Base-by-base conservation (phyloP, 352 stramenopile species). In the Phytophthora idaei region DNA sequence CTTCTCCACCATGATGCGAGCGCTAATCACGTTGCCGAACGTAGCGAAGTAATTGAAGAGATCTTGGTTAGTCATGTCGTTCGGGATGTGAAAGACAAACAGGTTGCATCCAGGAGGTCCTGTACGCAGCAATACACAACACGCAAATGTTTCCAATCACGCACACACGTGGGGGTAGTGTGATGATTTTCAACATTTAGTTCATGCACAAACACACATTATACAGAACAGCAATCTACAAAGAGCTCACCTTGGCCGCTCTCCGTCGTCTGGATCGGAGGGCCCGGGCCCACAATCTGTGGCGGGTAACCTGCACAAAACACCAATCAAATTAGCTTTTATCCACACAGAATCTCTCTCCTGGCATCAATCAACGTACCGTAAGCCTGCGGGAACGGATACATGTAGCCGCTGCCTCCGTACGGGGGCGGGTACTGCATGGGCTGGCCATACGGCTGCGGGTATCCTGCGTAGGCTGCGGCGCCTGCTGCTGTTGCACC, bases 11-110 rank as follows among this genome's bases (percentile, higher is more conserved):
- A 98, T 98, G 63, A 99, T 98, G 39, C 94, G 85, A 42, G 96
- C 97, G 73, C 89, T 98, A 68, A 99, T 90, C 57, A 99, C 83
- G 76, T 98, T 98, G 62, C 97, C 97, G 83, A 97, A 98, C 34
- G 89, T 90, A 68, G 76, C 83, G 82, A 99, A 99, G 78, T 98
- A 93, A 71, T 98, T 90, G 78, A 97, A 98, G 80, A 99, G 93
- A 83, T 98, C 95, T 74, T 94, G 79, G 81, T 99, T 98, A 73
- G 93, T 97, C 79, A 98, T 98, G 72, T 98, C 90, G 89, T 98
- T 98, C 65, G 97, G 97, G 83, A 99, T 98, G 80, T 99, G 94
- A 87, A 99, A 99, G 61, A 99, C 93, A 88, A 99, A 99, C 25
- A 99, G 80, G 81, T 99, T 99, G 73, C 94, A 97, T 71, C 94